phyloP scores from a whole-genome alignment of 2,329 filamentous ascomycete species.

The Scortechinia acanthostroma region DNA sequence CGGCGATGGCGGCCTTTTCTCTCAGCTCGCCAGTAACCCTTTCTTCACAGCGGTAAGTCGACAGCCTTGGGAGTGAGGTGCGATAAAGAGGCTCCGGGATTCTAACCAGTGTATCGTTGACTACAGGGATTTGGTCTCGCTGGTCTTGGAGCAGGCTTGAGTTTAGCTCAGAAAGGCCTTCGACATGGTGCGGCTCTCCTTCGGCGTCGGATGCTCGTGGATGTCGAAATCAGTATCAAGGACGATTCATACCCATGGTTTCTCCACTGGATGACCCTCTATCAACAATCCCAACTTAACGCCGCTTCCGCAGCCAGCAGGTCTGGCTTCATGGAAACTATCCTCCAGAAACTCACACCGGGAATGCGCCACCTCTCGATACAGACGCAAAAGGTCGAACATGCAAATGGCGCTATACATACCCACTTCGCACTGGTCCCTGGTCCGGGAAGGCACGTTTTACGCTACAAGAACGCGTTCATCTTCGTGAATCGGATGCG shows the following conservation, averaged over 20 bases:
- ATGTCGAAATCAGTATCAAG: conserved; percentile 63
- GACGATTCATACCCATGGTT: conserved; percentile 68
- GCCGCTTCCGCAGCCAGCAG: conserved; percentile 5
- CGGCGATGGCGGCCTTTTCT: conserved; percentile 26
- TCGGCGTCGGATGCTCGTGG: conserved; percentile 57
- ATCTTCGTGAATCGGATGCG: conserved; percentile 57
- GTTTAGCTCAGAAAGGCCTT: conserved; percentile 51
- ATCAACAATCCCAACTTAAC: conserved; percentile 29
- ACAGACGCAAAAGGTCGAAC: conserved; percentile 49
- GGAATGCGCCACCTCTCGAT: conserved; percentile 63
- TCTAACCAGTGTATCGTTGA: conserved; percentile 4
- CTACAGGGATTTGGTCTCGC: conserved; percentile 56
- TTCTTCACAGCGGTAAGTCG: conserved; percentile 36
- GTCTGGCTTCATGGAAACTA: conserved; percentile 12
- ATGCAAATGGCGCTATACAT: conserved; percentile 53
- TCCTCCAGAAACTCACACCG: conserved; percentile 42
- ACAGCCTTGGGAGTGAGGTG: neutral
- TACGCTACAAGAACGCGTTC: conserved; percentile 60
- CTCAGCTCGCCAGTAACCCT: conserved; percentile 34
- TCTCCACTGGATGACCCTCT: conserved; percentile 63
- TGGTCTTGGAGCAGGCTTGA: conserved; percentile 50
- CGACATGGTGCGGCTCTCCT: conserved; percentile 48
- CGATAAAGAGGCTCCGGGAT: neutral
- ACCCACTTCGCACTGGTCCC: conserved; percentile 60
- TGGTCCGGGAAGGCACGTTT: conserved; percentile 54